Evolutionary conservation across 2,329 filamentous ascomycete genomes (phyloP).

Genomic region (Arachnopeziza araneosa): DNA sequence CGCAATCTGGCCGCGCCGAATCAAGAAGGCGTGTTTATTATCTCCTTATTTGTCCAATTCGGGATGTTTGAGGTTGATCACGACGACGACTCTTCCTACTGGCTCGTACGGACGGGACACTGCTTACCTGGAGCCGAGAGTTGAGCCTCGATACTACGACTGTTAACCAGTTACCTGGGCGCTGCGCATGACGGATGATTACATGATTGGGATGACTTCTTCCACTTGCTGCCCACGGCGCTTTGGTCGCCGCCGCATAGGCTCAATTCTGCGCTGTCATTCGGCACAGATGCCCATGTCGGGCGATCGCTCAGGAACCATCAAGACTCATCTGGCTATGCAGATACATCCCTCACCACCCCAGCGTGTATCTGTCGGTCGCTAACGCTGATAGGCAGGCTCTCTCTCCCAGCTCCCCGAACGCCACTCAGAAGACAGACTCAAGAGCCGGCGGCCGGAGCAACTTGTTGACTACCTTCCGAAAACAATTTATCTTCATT

Average conservation of each 20-base stretch:
- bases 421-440: neutral
- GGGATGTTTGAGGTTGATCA: neutral
- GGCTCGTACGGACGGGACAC: neutral
- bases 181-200: neutral
- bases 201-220: neutral
- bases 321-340: neutral
- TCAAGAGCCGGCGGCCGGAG: neutral
- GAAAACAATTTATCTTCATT: neutral
- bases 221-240: neutral
- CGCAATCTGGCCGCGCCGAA: neutral
- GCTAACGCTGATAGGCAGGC: neutral
- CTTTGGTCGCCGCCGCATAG: neutral
- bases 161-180: neutral
- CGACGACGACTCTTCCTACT: neutral
- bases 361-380: neutral
- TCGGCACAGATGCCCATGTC: neutral
- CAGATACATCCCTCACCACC: neutral
- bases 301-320: neutral
- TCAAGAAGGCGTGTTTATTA: neutral
- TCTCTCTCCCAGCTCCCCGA: neutral
- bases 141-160: neutral
- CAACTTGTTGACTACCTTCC: neutral
- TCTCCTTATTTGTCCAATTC: neutral
- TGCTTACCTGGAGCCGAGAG: neutral
- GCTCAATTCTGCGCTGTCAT: neutral